phyloP scores from a whole-genome alignment of 2,329 filamentous ascomycete genomes.

The Alternaria sp. region DNA sequence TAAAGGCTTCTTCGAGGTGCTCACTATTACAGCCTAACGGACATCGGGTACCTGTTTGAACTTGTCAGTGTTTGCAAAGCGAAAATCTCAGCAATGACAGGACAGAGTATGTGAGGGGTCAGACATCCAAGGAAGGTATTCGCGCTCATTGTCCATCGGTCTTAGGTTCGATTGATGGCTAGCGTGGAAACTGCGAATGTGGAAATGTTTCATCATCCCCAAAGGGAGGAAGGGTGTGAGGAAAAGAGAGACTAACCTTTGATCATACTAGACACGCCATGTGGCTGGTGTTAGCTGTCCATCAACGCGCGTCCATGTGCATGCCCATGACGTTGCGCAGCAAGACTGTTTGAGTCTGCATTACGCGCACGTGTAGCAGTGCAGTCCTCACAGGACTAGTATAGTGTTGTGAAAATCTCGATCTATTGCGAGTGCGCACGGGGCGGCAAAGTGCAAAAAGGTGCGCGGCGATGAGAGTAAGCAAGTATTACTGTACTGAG shows the following conservation, averaged over 20 bases:
- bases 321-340: neutral
- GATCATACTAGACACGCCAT: neutral
- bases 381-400: neutral
- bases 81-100: conserved; percentile 7
- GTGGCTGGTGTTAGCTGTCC: neutral
- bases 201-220: conserved; percentile 74
- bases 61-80: conserved; percentile 25
- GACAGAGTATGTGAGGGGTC: conserved; percentile 47
- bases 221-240: conserved; percentile 17
- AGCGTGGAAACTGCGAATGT: conserved; percentile 91
- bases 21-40: accelerated
- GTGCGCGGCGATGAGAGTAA: conserved; percentile 3
- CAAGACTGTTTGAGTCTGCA: neutral
- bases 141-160: conserved; percentile 69
- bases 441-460: neutral
- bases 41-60: conserved; percentile 5
- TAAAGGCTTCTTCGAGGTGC: neutral
- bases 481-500: conserved; percentile 2
- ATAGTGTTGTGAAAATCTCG: neutral
- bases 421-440: neutral
- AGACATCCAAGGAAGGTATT: conserved; percentile 78
- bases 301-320: neutral
- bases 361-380: neutral
- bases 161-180: conserved; percentile 71
- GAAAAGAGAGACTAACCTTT: conserved; percentile 41